phyloP scores from a whole-genome alignment of 768 basidiomycete species.

The Rhodotorula kratochvilovae region DNA sequence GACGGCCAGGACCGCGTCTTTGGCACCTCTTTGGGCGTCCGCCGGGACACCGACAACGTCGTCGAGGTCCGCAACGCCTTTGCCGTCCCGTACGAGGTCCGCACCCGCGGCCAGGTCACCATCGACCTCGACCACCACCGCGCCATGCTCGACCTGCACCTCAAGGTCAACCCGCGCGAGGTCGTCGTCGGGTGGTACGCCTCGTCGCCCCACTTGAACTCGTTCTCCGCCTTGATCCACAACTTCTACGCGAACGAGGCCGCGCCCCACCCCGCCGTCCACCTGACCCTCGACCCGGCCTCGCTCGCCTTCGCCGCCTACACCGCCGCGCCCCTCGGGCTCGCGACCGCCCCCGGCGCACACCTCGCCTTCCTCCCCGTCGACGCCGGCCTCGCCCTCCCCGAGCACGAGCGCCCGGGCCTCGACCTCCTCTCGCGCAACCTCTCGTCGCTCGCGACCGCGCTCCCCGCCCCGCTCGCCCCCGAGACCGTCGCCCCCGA shows the following conservation, averaged over 20 bases:
- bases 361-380: constrained; percentile 92
- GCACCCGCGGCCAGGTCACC: constrained; percentile 72
- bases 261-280: constrained; percentile 77
- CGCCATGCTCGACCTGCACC: constrained; percentile 83
- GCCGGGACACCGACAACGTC: constrained; percentile 57
- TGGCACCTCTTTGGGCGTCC: constrained; percentile 84
- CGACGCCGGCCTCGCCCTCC: constrained; percentile 76
- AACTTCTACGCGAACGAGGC: constrained; percentile 95
- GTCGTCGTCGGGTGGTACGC: constrained; percentile 97
- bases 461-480: background rate
- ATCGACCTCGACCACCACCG: constrained; percentile 96
- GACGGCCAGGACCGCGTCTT: constrained; percentile 82
- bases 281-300: constrained; percentile 84
- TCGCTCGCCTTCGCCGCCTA: constrained; percentile 78
- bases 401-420: constrained; percentile 76
- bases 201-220: constrained; percentile 82
- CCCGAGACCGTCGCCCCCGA: constrained; percentile 6
- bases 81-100: constrained; percentile 73
- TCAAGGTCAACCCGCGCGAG: constrained; percentile 77
- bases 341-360: constrained; percentile 65
- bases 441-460: constrained; percentile 11
- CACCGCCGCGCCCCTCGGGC: constrained; percentile 77
- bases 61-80: constrained; percentile 80
- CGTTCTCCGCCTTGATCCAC: constrained; percentile 93
- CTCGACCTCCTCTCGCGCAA: constrained; percentile 54